A percentile compares a stretch with the other conserved stretches of the same genome.
Conservation (phyloP, 1,284 basidiomycete species). For the Ceratobasidium sp. region DNA sequence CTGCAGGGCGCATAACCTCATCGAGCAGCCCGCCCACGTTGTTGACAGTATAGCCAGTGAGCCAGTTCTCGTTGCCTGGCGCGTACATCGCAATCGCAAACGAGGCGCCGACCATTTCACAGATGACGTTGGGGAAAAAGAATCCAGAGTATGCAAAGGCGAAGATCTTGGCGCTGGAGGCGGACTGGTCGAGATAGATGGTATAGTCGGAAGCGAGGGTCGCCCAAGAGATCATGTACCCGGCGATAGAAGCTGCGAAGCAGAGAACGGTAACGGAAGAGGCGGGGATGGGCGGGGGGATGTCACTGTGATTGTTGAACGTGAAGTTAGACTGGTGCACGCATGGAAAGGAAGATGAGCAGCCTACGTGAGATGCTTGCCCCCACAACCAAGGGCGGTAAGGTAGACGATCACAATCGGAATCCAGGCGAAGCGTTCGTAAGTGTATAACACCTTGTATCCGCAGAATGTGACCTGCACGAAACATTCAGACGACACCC, state of each 20-base stretch:
- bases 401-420: conserved; percentile 55
- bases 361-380: conserved; percentile 36
- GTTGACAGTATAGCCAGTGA: conserved; percentile 48
- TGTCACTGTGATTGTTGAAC: background rate
- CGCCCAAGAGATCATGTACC: conserved; percentile 50
- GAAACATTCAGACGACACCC: background rate
- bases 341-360: background rate
- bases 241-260: conserved; percentile 49
- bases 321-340: background rate
- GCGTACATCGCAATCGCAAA: conserved; percentile 47
- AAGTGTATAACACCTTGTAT: conserved; percentile 50
- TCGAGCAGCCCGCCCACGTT: conserved; percentile 55
- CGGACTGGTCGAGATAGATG: conserved; percentile 44
- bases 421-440: conserved; percentile 52
- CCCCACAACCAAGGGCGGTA: conserved; percentile 31
- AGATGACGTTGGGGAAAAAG: conserved; percentile 51
- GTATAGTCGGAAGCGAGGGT: conserved; percentile 51
- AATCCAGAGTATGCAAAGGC: conserved; percentile 55
- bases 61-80: conserved; percentile 53
- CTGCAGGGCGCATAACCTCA: conserved; percentile 52
- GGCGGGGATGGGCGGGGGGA: conserved; percentile 27
- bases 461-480: conserved; percentile 47
- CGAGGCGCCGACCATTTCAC: conserved; percentile 53
- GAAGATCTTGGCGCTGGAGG: conserved; percentile 51
- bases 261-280: conserved; percentile 47